Conservation (phyloP, 192 early-diverging fungal species). For the Coemansia sp. region DNA sequence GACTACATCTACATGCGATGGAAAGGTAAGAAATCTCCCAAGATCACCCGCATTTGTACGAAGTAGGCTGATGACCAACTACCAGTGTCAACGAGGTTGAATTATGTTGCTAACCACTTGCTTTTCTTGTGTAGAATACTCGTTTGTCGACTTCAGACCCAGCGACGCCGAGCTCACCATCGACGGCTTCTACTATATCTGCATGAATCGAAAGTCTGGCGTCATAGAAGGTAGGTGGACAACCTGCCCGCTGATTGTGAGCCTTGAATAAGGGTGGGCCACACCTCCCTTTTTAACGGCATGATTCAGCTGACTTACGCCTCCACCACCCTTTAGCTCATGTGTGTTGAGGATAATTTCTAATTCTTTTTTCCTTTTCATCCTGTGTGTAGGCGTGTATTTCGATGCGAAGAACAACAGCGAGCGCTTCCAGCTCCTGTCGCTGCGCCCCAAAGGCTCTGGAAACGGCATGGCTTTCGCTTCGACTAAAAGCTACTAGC, state of each 20-base stretch:
- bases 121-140: slow-evolving; percentile 35
- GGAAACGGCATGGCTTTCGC: slow-evolving; percentile 31
- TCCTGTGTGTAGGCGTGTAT: slow-evolving; percentile 37
- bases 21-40: slow-evolving; percentile 61
- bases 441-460: slow-evolving; percentile 21
- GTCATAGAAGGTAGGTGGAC: slow-evolving; percentile 55
- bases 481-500: slow-evolving; percentile 26
- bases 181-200: slow-evolving; percentile 69
- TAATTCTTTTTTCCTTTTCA: not conserved
- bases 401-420: slow-evolving; percentile 39
- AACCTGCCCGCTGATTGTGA: not conserved
- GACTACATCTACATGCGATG: slow-evolving; percentile 73
- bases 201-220: slow-evolving; percentile 61
- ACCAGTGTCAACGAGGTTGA: too few relatives aligned
- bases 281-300: not conserved
- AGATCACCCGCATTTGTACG: too few relatives aligned
- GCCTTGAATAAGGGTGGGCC: slow-evolving; percentile 3
- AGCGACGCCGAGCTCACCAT: slow-evolving; percentile 62
- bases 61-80: too few relatives aligned
- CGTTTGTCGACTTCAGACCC: slow-evolving; percentile 58
- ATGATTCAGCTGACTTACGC: not conserved
- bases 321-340: not conserved
- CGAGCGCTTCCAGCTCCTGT: slow-evolving; percentile 40
- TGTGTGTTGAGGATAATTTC: not conserved
- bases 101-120: not conserved